Base-by-base conservation (phyloP, 139 green algal species). In the Asterochloris erici region DNA sequence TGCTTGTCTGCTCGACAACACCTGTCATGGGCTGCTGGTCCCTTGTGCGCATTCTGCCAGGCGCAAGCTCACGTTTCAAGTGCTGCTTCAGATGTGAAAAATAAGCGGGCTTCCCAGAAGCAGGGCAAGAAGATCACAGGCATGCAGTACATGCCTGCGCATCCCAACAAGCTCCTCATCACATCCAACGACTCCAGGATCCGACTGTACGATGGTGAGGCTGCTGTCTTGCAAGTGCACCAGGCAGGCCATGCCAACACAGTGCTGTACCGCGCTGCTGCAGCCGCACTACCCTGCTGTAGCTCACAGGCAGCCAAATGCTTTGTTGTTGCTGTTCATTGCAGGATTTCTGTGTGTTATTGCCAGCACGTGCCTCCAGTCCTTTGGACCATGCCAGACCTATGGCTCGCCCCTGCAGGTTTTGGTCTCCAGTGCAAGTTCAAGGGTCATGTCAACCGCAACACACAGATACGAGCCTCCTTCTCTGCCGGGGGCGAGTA, bases 131-230 rank as follows among this genome's bases (percentile, higher is more conserved):
- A 97, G 89, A 90, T 98, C 73, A 98, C 95, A 60, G 91, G 94
- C 19, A 84, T 98, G 38, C 29, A 88, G 61, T 94, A 91, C 77
- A 78, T 92, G 81, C 88, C 89, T 9, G 28, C 27, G 27, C 89
- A 90, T 47, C 74, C 82, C 21, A 70, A 78, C 63, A 88, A 90
- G 83, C 88, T 97, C 68, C 87, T 98, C 73, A 92, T 98, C 80
- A 96, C 95, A 19, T 94, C 91, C 83, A 97, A 96, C 73, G 95
- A 98, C 87, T 95, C 89, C 24, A 86, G 95, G 10, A 83, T 96
- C 66, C 89, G 90, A 17, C 79, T 93, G 79, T 86, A 89, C 29
- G 83, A 90, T 12, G 87, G 87, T 84, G 47, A 80, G 79, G 26
- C 66, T 24, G 17, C 66, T 10, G 66, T 1, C 17, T 26, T 26